phyloP scores from a whole-genome alignment of 176 grass and related monocot species.

The bread wheat (Triticum aestivum) region DNA sequence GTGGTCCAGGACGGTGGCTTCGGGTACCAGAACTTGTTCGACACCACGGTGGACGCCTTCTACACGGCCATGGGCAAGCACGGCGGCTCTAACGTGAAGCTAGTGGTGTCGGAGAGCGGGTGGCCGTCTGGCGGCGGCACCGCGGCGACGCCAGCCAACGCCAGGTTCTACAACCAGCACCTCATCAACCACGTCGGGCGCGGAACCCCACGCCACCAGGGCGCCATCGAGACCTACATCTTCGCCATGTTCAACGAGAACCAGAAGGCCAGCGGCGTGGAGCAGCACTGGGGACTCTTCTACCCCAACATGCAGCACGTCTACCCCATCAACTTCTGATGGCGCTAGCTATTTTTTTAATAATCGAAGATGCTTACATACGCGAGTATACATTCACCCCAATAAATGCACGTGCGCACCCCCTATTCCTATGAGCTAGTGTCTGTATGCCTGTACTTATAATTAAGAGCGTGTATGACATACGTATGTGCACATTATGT shows the following conservation, averaged over 20 bases:
- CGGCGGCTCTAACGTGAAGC: constrained; percentile 31
- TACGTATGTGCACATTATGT: too few relatives aligned
- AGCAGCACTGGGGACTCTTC: constrained; percentile 79
- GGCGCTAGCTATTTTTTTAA: too few relatives aligned
- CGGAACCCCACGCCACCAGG: constrained; percentile 59
- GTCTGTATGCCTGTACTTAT: too few relatives aligned
- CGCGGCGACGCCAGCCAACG: constrained; percentile 29
- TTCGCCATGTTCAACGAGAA: constrained; percentile 88
- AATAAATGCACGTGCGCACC: too few relatives aligned
- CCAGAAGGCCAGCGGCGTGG: constrained; percentile 48
- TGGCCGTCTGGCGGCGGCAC: constrained; percentile 60
- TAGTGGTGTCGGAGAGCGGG: constrained; percentile 67
- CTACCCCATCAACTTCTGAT: constrained; percentile 49
- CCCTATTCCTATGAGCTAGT: too few relatives aligned
- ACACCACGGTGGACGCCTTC: constrained; percentile 59
- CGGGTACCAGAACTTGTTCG: constrained; percentile 73
- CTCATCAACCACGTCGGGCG: constrained; percentile 50
- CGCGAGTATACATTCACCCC: too few relatives aligned
- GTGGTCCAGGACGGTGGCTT: constrained; percentile 54
- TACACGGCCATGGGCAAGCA: constrained; percentile 46
- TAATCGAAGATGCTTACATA: too few relatives aligned
- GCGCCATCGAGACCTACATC: constrained; percentile 57
- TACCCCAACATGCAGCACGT: constrained; percentile 68
- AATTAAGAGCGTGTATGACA: too few relatives aligned
- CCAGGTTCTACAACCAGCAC: constrained; percentile 67